Evolutionary conservation across 148 eudicot species (phyloP), one percentile per base, ranked within the genome.

Genomic region (Persicaria maculosa): DNA sequence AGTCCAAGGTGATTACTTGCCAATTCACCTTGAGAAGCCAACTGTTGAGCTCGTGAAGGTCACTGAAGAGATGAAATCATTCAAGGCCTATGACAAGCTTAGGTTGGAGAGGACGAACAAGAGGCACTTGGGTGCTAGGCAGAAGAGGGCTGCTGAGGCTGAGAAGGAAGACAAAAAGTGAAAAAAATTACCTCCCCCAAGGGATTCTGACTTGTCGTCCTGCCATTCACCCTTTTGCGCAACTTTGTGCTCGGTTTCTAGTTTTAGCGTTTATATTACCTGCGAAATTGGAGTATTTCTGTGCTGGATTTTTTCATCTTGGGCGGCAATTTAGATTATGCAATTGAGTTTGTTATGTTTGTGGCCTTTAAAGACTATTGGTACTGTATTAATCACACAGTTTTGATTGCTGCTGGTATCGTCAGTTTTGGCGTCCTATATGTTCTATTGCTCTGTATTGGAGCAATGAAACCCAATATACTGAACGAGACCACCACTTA

Each of bases 91-190:
- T 59, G 79, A 74, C 71, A 87, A 85, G 79, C 74, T 87, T 4
- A 83, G 87, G 6, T 12, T 76, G 16, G 90, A 84, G 76, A 72
- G 89, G 50, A 82, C 75, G 3, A 82, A 86, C 25, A 68, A 68
- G 40, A 85, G 84, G 57, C 84, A 86, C 47, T 54, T 74, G 16
- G 89, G 89, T 71, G 83, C 77, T 50, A 82, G 90, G 67, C 74
- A 76, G 74, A 86, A 86, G 87, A 84, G 71, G 85, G 90, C 90
- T 15, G 90, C 87, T 0, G 87, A 84, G 77, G 87, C 85, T 16
- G 90, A 86, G 78, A 86, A 86, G 79, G 87, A 86, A 73, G 87
- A 86, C 77, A 83, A 83, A 74, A 85, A 85, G 45, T 83, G 6
- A 9, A 52, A 52, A 52, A 65, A 14, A 15, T 36, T 11, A 15